Conservation (phyloP, 1,284 basidiomycete species). For the Moesziomyces parantarcticus region DNA sequence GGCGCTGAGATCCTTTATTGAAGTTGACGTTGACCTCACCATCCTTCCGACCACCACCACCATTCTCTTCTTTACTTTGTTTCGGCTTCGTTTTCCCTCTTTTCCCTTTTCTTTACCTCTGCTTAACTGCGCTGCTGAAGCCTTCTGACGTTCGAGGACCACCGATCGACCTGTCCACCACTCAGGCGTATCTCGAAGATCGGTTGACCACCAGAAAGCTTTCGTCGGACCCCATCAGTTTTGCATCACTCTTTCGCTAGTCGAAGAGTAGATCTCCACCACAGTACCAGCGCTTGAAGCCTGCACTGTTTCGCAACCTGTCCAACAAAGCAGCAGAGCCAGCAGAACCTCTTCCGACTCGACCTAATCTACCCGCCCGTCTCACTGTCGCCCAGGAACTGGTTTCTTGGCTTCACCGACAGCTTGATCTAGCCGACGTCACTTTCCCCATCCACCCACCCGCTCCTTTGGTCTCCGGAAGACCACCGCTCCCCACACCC, state of each 20-base stretch:
- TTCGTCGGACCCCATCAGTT: background rate
- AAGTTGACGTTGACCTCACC: background rate
- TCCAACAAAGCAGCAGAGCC: background rate
- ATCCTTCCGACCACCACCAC: conserved; percentile 32
- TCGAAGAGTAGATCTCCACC: background rate
- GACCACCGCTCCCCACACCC: background rate
- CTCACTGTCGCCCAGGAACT: background rate
- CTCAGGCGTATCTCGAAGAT: background rate
- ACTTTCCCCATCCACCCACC: too few species aligned
- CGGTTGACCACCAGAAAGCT: too few species aligned
- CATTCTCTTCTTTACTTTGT: background rate
- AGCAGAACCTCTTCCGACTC: background rate
- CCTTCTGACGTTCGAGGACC: background rate
- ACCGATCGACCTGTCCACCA: background rate
- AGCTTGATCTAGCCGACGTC: too few species aligned
- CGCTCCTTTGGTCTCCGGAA: background rate
- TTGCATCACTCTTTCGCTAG: background rate
- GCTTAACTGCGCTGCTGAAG: too few species aligned
- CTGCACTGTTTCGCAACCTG: background rate
- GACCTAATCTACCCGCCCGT: background rate
- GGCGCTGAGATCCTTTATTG: background rate
- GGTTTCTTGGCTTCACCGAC: background rate
- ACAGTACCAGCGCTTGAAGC: background rate
- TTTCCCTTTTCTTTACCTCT: conserved; percentile 12
- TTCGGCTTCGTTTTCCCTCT: background rate